Percentiles rank a stretch among this genome's conserved stretches.
These are phyloP conservation scores for Elsinoe ampelina DNA, from an alignment of 2,329 filamentous ascomycete genomes.

Conservation along the genomic window DNA sequence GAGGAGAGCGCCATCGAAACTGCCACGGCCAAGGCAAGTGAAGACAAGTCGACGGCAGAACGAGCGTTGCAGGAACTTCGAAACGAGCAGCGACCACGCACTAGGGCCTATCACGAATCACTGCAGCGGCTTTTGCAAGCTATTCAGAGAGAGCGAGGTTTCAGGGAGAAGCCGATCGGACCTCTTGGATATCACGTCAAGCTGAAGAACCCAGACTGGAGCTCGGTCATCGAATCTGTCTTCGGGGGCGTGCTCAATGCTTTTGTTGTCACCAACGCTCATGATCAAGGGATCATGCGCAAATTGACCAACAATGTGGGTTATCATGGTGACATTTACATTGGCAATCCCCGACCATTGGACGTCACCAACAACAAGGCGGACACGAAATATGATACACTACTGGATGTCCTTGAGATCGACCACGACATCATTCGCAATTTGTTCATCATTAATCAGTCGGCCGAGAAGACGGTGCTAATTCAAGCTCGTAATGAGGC, in stretches of 20 bases:
- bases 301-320: conserved; percentile 52
- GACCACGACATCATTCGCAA: conserved; percentile 70
- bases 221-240: conserved; percentile 65
- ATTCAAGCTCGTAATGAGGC: conserved; percentile 60
- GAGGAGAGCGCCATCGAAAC: conserved; percentile 26
- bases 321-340: conserved; percentile 50
- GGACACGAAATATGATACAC: conserved; percentile 61
- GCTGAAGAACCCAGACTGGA: conserved; percentile 73
- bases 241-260: conserved; percentile 61
- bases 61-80: conserved; percentile 37
- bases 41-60: not conserved
- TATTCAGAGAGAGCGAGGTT: conserved; percentile 62
- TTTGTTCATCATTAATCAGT: conserved; percentile 71
- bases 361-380: conserved; percentile 64
- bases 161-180: conserved; percentile 65
- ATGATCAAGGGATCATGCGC: conserved; percentile 62
- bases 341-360: conserved; percentile 49
- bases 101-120: conserved; percentile 54
- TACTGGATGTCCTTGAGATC: conserved; percentile 71
- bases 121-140: conserved; percentile 55
- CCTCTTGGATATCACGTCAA: conserved; percentile 73
- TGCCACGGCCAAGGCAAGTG: conserved; percentile 32
- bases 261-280: conserved; percentile 72
- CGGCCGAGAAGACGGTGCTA: conserved; percentile 76
- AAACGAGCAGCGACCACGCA: conserved; percentile 44